These are phyloP conservation scores for Phytopythium kandeliae DNA, from an alignment of 352 stramenopile genomes.

Conservation along the genomic window DNA sequence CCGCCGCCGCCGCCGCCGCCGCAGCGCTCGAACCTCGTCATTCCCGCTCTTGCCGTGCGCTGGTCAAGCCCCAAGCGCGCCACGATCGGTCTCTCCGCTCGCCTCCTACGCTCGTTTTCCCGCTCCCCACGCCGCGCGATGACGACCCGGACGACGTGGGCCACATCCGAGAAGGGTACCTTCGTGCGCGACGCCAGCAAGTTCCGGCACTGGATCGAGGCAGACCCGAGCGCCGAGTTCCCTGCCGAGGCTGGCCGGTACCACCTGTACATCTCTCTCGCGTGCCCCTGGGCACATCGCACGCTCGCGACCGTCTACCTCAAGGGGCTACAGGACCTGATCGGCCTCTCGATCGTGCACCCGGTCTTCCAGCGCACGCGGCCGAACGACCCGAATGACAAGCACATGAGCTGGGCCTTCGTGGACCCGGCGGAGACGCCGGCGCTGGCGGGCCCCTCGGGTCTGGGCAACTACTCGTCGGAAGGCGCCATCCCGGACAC, in stretches of 20 bases:
- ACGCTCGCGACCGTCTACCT: slow-evolving; percentile 85
- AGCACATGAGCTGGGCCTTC: slow-evolving; percentile 77
- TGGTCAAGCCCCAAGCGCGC: background rate
- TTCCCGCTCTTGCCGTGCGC: slow-evolving; percentile 9
- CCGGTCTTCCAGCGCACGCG: slow-evolving; percentile 76
- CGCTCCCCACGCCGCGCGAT: slow-evolving; percentile 18
- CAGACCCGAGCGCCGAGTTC: slow-evolving; percentile 51
- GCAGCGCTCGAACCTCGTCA: slow-evolving; percentile 1
- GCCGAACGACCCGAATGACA: slow-evolving; percentile 61
- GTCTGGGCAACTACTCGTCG: slow-evolving; percentile 63
- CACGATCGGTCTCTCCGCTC: background rate
- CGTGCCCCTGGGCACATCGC: slow-evolving; percentile 89
- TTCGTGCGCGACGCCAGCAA: slow-evolving; percentile 71
- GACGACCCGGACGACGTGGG: slow-evolving; percentile 59
- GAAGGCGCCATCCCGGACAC: slow-evolving; percentile 53
- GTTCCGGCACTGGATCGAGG: slow-evolving; percentile 80
- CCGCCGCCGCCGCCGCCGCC: too few relatives aligned
- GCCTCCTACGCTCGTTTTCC: background rate
- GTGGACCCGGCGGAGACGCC: slow-evolving; percentile 62
- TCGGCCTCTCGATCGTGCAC: slow-evolving; percentile 91
- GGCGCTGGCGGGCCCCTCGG: slow-evolving; percentile 56
- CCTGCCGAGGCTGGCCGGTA: slow-evolving; percentile 68
- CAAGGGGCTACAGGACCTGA: slow-evolving; percentile 94
- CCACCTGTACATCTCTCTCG: slow-evolving; percentile 95
- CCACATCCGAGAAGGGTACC: slow-evolving; percentile 57